Conservation (phyloP, 192 early-diverging fungal genomes). For the Geosiphon pyriformis region DNA sequence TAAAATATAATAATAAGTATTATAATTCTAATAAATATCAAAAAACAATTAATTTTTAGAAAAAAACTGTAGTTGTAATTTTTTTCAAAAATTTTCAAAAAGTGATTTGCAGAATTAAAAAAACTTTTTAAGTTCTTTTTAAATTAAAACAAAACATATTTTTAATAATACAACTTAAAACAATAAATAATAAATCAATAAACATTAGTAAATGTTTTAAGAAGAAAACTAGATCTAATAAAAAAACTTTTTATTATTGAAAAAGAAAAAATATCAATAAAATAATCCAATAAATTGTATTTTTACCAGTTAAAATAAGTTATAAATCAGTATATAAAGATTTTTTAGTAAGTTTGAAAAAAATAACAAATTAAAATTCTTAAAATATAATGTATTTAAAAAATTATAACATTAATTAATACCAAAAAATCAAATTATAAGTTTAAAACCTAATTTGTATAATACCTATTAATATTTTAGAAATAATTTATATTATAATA, state of each 20-base stretch:
- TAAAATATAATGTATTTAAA: not conserved
- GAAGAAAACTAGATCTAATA: slow-evolving; percentile 16
- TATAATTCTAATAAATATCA: too few relatives aligned
- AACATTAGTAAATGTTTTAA: slow-evolving; percentile 15
- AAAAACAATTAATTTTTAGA: too few relatives aligned
- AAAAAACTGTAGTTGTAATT: too few relatives aligned
- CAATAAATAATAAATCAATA: slow-evolving; percentile 6
- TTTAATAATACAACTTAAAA: slow-evolving; percentile 1
- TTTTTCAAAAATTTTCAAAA: too few relatives aligned
- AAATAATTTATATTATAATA: too few relatives aligned
- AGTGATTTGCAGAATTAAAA: too few relatives aligned
- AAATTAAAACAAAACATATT: not conserved
- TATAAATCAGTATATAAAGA: not conserved
- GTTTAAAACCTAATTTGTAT: not conserved
- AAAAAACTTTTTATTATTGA: slow-evolving; percentile 22
- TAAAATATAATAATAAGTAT: too few relatives aligned
- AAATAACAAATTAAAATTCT: not conserved
- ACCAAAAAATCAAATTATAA: not conserved
- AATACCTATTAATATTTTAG: not conserved
- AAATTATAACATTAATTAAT: not conserved
- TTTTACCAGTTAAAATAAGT: not conserved
- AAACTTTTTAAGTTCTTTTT: not conserved
- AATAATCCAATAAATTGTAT: slow-evolving; percentile 1
- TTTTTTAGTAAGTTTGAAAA: not conserved
- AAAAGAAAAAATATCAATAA: slow-evolving; percentile 9